Percentiles rank a stretch among this genome's conserved stretches.
These are phyloP conservation scores for Micractinium sp. DNA, from an alignment of 139 green algal species.

Conservation along the genomic window DNA sequence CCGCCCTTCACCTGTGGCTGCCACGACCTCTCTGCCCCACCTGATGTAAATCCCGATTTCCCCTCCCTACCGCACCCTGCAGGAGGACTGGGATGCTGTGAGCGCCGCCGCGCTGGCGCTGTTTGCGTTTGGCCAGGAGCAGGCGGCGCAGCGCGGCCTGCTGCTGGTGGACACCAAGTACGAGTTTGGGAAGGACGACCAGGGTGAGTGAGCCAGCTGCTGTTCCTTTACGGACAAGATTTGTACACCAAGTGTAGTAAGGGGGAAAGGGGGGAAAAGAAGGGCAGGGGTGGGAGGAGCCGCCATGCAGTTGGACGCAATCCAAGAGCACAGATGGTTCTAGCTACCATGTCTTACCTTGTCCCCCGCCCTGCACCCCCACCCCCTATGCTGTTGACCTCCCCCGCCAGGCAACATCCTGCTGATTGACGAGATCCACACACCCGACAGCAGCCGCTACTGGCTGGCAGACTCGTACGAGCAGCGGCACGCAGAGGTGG, in stretches of 20 bases:
- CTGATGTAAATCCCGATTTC: too few species aligned
- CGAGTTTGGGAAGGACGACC: constrained; percentile 84
- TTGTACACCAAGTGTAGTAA: too few species aligned
- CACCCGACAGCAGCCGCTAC: constrained; percentile 93
- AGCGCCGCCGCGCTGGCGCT: constrained; percentile 79
- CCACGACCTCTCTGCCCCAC: neutral
- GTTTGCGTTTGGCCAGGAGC: constrained; percentile 90
- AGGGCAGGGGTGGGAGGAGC: too few species aligned
- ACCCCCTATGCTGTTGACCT: too few species aligned
- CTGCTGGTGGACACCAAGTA: constrained; percentile 98
- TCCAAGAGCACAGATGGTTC: too few species aligned
- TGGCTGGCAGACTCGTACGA: constrained; percentile 93
- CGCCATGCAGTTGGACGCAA: too few species aligned
- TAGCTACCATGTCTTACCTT: neutral
- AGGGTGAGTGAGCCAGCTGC: too few species aligned
- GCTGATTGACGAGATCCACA: constrained; percentile 95
- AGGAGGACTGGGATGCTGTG: constrained; percentile 81
- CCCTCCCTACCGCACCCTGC: neutral
- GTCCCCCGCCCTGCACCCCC: neutral
- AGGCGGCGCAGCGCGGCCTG: constrained; percentile 87
- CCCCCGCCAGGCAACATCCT: constrained; percentile 60
- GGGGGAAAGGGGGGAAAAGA: too few species aligned
- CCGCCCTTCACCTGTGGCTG: too few species aligned
- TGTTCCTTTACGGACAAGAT: too few species aligned
- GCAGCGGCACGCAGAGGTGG: constrained; percentile 68